Evolutionary conservation across 1,284 basidiomycete species (phyloP).

Genomic region (Amylostereum chailletii): DNA sequence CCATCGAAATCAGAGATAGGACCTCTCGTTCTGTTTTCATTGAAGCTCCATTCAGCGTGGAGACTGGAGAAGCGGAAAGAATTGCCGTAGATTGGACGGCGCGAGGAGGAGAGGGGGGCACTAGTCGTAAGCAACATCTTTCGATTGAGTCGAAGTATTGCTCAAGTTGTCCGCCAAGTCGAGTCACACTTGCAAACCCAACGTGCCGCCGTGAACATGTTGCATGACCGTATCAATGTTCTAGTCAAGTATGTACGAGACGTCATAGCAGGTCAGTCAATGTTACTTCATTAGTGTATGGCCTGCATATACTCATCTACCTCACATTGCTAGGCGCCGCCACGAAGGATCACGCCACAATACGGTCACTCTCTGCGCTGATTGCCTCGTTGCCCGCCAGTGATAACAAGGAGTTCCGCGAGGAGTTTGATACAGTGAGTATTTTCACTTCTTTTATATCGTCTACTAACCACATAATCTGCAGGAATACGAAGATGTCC

Average conservation of each 20-base stretch:
- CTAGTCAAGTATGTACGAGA: slow-evolving; percentile 78
- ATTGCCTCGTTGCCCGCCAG: slow-evolving; percentile 82
- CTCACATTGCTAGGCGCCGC: slow-evolving; percentile 41
- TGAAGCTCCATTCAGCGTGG: slow-evolving; percentile 78
- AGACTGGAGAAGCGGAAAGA: slow-evolving; percentile 96
- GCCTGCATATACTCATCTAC: background rate
- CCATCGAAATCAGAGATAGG: slow-evolving; percentile 73
- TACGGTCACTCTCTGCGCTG: slow-evolving; percentile 81
- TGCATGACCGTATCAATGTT: slow-evolving; percentile 82
- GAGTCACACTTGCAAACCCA: slow-evolving; percentile 86
- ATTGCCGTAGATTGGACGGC: slow-evolving; percentile 97
- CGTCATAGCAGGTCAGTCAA: slow-evolving; percentile 57
- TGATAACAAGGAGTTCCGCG: slow-evolving; percentile 68
- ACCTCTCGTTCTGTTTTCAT: slow-evolving; percentile 75
- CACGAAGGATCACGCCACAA: slow-evolving; percentile 65
- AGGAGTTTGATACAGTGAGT: slow-evolving; percentile 79
- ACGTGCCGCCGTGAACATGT: slow-evolving; percentile 91
- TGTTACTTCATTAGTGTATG: background rate
- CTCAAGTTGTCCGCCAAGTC: slow-evolving; percentile 39
- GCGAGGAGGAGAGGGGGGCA: slow-evolving; percentile 79
- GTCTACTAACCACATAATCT: slow-evolving; percentile 2
- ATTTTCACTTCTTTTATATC: slow-evolving; percentile 3
- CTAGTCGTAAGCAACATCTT: slow-evolving; percentile 46
- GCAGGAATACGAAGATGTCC: slow-evolving; percentile 94
- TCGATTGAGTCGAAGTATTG: background rate